These are phyloP conservation scores for Phytophthora kernoviae DNA, from an alignment of 352 stramenopile genomes.

Conservation along the genomic window DNA sequence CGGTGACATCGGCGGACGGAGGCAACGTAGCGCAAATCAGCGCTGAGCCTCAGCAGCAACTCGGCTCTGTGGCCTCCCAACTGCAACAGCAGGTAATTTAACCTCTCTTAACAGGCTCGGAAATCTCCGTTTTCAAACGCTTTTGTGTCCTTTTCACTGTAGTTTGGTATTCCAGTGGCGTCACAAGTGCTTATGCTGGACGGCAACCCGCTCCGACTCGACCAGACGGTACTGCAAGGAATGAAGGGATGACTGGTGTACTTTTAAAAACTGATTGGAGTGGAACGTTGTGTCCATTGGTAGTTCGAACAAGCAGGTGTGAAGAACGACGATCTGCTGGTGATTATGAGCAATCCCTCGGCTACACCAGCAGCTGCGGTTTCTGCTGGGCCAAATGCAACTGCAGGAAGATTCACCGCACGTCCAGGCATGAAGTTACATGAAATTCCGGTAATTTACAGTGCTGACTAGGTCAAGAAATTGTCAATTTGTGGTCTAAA, in stretches of 20 bases:
- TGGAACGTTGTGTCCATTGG: slow-evolving; percentile 9
- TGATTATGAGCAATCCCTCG: slow-evolving; percentile 58
- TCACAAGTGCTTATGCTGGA: slow-evolving; percentile 71
- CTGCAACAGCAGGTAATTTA: slow-evolving; percentile 60
- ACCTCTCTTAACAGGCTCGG: not conserved
- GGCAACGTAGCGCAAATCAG: slow-evolving; percentile 57
- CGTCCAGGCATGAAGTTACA: slow-evolving; percentile 73
- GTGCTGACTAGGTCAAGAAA: too few species aligned
- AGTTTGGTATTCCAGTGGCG: slow-evolving; percentile 70
- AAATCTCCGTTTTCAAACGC: slow-evolving; percentile 2
- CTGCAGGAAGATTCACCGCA: slow-evolving; percentile 36
- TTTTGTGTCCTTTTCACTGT: slow-evolving; percentile 6
- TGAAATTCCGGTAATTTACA: slow-evolving; percentile 69
- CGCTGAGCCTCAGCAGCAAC: slow-evolving; percentile 54
- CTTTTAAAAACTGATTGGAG: slow-evolving; percentile 4
- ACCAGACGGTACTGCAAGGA: slow-evolving; percentile 49
- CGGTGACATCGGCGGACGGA: slow-evolving; percentile 67
- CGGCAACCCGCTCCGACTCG: slow-evolving; percentile 52
- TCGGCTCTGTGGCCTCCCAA: slow-evolving; percentile 42
- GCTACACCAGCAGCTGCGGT: slow-evolving; percentile 15
- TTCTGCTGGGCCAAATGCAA: slow-evolving; percentile 13
- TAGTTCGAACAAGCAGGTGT: slow-evolving; percentile 78
- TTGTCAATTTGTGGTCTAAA: not conserved
- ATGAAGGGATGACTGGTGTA: too few species aligned
- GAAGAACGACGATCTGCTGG: slow-evolving; percentile 73